Percentiles rank a stretch among this genome's conserved stretches.
phyloP scores from a whole-genome alignment of 345 rosid genomes.

The Nephelium lappaceum region DNA sequence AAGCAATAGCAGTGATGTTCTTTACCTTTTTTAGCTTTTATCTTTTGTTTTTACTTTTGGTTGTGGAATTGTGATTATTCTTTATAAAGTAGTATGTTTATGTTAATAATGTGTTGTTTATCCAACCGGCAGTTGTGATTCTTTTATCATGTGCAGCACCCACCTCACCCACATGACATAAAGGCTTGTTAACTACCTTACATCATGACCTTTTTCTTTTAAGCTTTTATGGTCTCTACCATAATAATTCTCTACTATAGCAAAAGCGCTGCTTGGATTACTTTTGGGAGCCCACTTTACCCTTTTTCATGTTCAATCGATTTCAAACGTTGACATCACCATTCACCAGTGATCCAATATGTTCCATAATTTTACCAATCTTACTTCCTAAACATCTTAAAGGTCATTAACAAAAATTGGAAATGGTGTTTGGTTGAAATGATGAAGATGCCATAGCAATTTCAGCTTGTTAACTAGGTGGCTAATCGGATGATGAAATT shows the following conservation, averaged over 20 bases:
- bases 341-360: background rate
- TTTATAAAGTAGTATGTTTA: background rate
- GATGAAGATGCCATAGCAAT: background rate
- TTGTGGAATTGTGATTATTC: slow-evolving; percentile 23
- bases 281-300: background rate
- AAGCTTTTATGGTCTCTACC: slow-evolving; percentile 4
- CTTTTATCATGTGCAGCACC: slow-evolving; percentile 17
- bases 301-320: background rate
- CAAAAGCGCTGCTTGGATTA: background rate
- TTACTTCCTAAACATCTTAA: background rate
- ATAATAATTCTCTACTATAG: slow-evolving; percentile 14
- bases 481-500: background rate
- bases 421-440: background rate
- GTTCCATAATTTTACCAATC: background rate
- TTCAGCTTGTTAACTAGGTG: background rate
- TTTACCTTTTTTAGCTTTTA: slow-evolving; percentile 29
- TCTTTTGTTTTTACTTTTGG: background rate
- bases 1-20: slow-evolving; percentile 39
- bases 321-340: background rate
- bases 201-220: slow-evolving; percentile 2
- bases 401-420: background rate
- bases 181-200: slow-evolving; percentile 10
- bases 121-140: slow-evolving; percentile 2
- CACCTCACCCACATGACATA: slow-evolving; percentile 18
- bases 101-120: slow-evolving; percentile 12